phyloP scores from a whole-genome alignment of 352 stramenopile species.

The Phytophthora europaea region DNA sequence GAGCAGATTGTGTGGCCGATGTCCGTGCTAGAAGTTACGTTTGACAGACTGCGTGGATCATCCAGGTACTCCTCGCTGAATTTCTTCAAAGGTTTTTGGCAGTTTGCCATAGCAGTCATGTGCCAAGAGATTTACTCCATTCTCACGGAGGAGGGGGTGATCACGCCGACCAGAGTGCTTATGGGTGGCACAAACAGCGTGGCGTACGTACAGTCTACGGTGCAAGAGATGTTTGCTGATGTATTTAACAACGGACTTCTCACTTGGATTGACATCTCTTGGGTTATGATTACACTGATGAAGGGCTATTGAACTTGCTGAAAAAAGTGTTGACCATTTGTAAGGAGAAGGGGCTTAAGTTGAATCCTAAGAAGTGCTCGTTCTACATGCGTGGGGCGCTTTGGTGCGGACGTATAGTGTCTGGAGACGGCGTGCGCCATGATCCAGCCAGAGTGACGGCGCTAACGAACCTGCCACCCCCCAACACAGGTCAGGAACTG shows the following conservation, averaged over 20 bases:
- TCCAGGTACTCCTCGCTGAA: constrained; percentile 22
- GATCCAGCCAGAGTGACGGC: too few relatives aligned
- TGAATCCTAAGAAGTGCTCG: constrained; percentile 19
- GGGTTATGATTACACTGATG: not conserved
- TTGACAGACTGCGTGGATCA: constrained; percentile 16
- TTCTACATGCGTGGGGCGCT: too few relatives aligned
- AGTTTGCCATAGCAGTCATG: constrained; percentile 9
- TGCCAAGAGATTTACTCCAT: constrained; percentile 31
- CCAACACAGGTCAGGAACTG: constrained; percentile 12
- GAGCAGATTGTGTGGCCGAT: constrained; percentile 22
- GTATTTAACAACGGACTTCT: too few relatives aligned
- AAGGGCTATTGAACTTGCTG: constrained; percentile 1
- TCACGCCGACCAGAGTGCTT: constrained; percentile 3
- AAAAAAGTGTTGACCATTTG: constrained; percentile 17
- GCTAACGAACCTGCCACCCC: not conserved
- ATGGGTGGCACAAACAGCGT: too few relatives aligned
- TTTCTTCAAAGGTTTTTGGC: constrained; percentile 32
- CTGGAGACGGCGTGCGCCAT: too few relatives aligned
- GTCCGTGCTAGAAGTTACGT: constrained; percentile 10
- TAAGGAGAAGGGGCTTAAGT: constrained; percentile 9
- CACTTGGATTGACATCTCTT: too few relatives aligned
- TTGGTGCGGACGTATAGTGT: too few relatives aligned
- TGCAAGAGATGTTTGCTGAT: too few relatives aligned
- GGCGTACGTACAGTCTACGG: too few relatives aligned
- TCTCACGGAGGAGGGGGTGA: constrained; percentile 20